Conservation (phyloP, 495 filamentous ascomycete species). For the Platismatia glauca region DNA sequence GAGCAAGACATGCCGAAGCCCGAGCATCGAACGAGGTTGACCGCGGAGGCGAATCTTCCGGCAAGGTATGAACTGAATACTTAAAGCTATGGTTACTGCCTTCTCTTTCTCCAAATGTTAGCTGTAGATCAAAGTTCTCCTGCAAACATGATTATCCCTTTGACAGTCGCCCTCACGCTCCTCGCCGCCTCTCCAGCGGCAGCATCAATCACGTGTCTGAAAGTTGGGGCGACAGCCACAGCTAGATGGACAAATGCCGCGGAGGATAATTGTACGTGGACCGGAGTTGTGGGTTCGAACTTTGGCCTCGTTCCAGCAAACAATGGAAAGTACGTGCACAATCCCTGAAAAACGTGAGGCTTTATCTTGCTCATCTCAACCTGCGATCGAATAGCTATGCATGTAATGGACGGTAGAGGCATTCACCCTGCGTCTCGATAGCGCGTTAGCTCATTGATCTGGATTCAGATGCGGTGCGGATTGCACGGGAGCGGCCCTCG, state of each 20-base stretch:
- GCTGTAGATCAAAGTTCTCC: neutral
- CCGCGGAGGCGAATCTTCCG: neutral
- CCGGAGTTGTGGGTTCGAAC: slow-evolving; percentile 18
- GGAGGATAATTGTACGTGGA: slow-evolving; percentile 16
- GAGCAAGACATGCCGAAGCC: neutral
- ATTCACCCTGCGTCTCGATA: neutral
- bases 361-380: neutral
- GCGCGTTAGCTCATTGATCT: neutral
- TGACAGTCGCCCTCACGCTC: neutral
- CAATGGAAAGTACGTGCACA: slow-evolving; percentile 16
- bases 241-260: slow-evolving; percentile 16
- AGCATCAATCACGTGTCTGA: slow-evolving; percentile 16
- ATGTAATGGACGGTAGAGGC: slow-evolving; percentile 21
- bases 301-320: slow-evolving; percentile 16
- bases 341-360: neutral
- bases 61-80: neutral
- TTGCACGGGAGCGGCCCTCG: slow-evolving; percentile 15
- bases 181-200: neutral
- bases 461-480: slow-evolving; percentile 19
- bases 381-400: slow-evolving; percentile 11
- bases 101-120: neutral
- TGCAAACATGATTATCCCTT: neutral
- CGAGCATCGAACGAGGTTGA: neutral
- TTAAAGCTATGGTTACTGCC: neutral
- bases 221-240: slow-evolving; percentile 12